phyloP scores from a whole-genome alignment of 129 eudicot species.

The Kitagawia praeruptora region DNA sequence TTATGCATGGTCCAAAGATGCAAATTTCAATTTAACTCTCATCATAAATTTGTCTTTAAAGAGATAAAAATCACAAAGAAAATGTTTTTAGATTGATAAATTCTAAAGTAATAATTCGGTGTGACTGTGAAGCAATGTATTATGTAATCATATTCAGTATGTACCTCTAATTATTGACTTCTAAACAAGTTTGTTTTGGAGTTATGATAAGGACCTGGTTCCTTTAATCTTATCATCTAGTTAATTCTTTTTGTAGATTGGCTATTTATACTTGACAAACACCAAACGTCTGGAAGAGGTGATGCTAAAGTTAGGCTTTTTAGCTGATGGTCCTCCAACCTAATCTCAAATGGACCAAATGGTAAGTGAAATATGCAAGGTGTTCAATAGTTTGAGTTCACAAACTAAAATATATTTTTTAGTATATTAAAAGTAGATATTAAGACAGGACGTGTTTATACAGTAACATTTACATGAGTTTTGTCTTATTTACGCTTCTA shows the following conservation, averaged over 20 bases:
- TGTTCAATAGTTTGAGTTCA: background rate
- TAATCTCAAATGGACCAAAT: constrained; percentile 28
- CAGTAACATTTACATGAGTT: background rate
- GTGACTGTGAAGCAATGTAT: background rate
- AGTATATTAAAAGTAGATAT: background rate
- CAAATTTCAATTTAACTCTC: background rate
- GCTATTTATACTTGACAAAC: constrained; percentile 84
- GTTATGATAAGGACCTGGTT: background rate
- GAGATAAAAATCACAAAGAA: background rate
- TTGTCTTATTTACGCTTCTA: background rate
- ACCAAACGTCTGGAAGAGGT: constrained; percentile 65
- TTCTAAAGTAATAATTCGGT: background rate
- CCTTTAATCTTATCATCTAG: background rate
- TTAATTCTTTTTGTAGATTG: constrained; percentile 43
- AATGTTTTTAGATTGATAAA: background rate
- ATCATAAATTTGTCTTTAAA: background rate
- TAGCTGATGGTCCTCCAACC: constrained; percentile 44
- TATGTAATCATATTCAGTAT: background rate
- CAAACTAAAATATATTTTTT: background rate
- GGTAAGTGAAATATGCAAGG: constrained; percentile 18
- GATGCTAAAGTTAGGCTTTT: constrained; percentile 79
- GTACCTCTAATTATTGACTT: background rate
- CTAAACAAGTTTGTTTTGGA: background rate
- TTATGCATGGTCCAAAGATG: background rate
- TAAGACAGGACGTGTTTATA: background rate